Base-by-base conservation (phyloP, 2,329 filamentous ascomycete species). In the Cryphonectria radicalis region DNA sequence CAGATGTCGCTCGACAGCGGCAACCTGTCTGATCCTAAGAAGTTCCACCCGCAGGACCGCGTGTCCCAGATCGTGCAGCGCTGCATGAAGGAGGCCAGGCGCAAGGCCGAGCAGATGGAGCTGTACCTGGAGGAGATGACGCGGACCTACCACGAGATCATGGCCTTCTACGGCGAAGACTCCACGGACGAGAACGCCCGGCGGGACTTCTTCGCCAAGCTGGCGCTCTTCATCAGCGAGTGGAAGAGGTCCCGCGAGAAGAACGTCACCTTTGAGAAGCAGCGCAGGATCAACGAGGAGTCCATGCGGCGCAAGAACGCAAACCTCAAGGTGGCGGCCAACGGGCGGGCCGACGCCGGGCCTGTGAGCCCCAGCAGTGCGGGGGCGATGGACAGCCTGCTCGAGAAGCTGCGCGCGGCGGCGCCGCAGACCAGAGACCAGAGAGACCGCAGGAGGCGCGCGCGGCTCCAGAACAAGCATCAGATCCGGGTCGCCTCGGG, bases 221-320 rank as follows among this genome's bases (percentile, higher is more conserved):
- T 99, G 77, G 94, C 95, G 28, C 86, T 90, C 69, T 99, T 99
- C 84, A 89, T 99, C 76, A 84, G 87, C 43, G 96, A 98, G 80
- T 99, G 96, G 93, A 97, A 95, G 92, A 95, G 92, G 88, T 97
- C 94, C 43, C 90, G 91, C 76, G 93, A 97, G 76, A 98, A 98
- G 91, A 99, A 98, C 82, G 82, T 95, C 28, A 80, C 87, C 42
- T 81, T 94, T 73, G 96, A 99, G 82, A 95, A 97, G 78, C 91
- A 88, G 69, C 90, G 91, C 76, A 93, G 90, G 75, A 91, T 93
- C 75, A 97, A 97, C 80, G 95, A 98, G 81, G 92, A 91, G 53
- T 96, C 92, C 60, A 93, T 98, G 90, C 95, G 95, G 81, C 92
- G 95, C 77, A 98, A 97, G 84, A 89, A 93, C 74, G 88, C 89